Conservation (phyloP, 306 rosid species). For the Elaeagnus macrophylla region DNA sequence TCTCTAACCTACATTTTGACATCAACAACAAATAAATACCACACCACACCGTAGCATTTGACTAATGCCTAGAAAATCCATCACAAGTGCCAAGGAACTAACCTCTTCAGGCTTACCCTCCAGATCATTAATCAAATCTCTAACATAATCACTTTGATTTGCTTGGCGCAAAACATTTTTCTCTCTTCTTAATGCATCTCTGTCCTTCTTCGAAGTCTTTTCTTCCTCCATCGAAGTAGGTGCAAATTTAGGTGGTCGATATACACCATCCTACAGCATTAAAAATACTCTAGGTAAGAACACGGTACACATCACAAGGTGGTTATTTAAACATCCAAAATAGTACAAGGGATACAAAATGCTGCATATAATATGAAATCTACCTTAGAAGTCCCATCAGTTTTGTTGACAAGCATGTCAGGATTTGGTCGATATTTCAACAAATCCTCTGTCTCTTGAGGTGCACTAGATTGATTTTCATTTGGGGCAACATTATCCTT, state of each 20-base stretch:
- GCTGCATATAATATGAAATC: constrained; percentile 5
- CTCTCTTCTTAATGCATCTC: constrained; percentile 65
- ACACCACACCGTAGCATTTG: constrained; percentile 8
- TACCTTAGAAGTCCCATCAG: constrained; percentile 38
- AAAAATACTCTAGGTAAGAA: constrained; percentile 6
- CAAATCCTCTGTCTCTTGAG: constrained; percentile 38
- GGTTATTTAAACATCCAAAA: background rate
- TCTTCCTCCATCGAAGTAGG: constrained; percentile 64
- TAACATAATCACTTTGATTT: constrained; percentile 45
- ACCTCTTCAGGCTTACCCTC: constrained; percentile 93
- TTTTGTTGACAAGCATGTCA: constrained; percentile 51
- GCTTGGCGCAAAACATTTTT: constrained; percentile 50
- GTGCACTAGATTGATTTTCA: constrained; percentile 34
- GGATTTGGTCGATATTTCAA: constrained; percentile 81
- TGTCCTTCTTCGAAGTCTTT: constrained; percentile 47
- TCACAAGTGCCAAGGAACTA: constrained; percentile 10
- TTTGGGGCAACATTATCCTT: constrained; percentile 24
- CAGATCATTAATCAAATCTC: constrained; percentile 53
- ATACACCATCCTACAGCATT: constrained; percentile 38
- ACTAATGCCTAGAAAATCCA: constrained; percentile 10
- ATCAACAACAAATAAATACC: constrained; percentile 19
- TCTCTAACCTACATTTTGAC: constrained; percentile 49
- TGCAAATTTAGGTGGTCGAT: constrained; percentile 54
- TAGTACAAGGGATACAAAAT: background rate
- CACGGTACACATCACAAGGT: background rate